These are phyloP conservation scores for Aspergillus mulundensis DNA, from an alignment of 495 filamentous ascomycete species.

Conservation along the genomic window DNA sequence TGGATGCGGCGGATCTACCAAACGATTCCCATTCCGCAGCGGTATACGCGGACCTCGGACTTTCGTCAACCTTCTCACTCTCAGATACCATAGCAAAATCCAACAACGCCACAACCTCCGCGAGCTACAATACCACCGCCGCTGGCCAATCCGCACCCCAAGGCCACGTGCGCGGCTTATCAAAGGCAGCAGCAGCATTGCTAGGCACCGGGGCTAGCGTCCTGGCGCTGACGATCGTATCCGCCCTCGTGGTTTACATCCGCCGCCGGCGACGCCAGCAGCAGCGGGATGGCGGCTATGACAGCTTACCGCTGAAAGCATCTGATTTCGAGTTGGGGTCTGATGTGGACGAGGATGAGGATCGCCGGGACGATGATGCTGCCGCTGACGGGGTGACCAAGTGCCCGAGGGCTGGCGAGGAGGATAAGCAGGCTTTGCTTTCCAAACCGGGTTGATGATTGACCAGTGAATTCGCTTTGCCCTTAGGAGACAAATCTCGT, in stretches of 20 bases:
- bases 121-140: too few relatives aligned
- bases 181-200: not conserved
- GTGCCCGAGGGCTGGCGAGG: too few relatives aligned
- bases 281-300: not conserved
- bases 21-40: not conserved
- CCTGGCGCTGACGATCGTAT: not conserved
- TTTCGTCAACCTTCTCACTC: not conserved
- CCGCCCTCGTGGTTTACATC: not conserved
- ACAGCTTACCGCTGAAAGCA: constrained; percentile 6
- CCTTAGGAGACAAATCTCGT: too few relatives aligned
- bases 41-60: not conserved
- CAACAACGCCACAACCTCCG: too few relatives aligned
- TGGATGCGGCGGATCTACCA: not conserved
- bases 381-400: too few relatives aligned
- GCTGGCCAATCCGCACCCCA: too few relatives aligned
- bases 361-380: constrained; percentile 4
- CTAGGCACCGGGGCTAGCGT: not conserved
- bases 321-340: constrained; percentile 16
- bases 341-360: not conserved
- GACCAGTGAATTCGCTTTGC: too few relatives aligned
- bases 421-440: too few relatives aligned
- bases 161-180: not conserved
- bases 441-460: too few relatives aligned
- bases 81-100: not conserved
- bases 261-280: not conserved